Base-by-base conservation (phyloP, 495 filamentous ascomycete species). In the Lasiosphaeria hispida region DNA sequence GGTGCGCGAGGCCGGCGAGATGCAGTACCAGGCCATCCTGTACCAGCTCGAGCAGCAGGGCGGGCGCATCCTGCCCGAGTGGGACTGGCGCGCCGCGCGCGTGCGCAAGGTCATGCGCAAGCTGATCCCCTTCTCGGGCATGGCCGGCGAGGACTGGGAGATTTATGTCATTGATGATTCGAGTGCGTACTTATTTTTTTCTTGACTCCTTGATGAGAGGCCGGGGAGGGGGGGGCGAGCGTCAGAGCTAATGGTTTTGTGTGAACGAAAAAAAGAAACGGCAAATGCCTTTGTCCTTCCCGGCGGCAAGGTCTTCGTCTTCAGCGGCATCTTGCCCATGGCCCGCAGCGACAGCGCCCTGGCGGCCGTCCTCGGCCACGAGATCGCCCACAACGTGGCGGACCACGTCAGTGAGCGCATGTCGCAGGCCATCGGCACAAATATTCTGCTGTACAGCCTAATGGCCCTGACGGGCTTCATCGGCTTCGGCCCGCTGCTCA, bases 221-320 rank as follows among this genome's bases (percentile, higher is more conserved):
- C 14, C 53, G 11, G 18, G 34, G 14, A 40, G 57, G 10, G 14
- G 37, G 37, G 37, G 37, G 13, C 23, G 9, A 18, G 42, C 4
- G 40, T 43, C 23, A 18, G 42, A 23, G 43, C 10, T 11, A 15
- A 23, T 17, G 17, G 10, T 44, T n/a, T n/a, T n/a, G n/a, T n/a
- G n/a, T n/a, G n/a, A n/a, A n/a, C n/a, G 43, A 18, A 11, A 10
- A 15, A 30, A 7, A 68, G 65, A 61, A 51, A 66, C 63, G 4
- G 74, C 69, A 5, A 97, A 97, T 67, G 93, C 93, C 0, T 96
- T 96, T 70, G 93, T 97, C 0, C 77, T 96, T 39, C 93, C 93
- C 3, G 91, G 90, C 67, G 92, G 92, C 1, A 95, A 96, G 64
- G 92, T 97, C 14, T 96, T 97, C 64, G 92, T 97, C 5, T 96